Evolutionary conservation across 2,329 filamentous ascomycete species (phyloP).

Genomic region (Aspergillus cejpii): DNA sequence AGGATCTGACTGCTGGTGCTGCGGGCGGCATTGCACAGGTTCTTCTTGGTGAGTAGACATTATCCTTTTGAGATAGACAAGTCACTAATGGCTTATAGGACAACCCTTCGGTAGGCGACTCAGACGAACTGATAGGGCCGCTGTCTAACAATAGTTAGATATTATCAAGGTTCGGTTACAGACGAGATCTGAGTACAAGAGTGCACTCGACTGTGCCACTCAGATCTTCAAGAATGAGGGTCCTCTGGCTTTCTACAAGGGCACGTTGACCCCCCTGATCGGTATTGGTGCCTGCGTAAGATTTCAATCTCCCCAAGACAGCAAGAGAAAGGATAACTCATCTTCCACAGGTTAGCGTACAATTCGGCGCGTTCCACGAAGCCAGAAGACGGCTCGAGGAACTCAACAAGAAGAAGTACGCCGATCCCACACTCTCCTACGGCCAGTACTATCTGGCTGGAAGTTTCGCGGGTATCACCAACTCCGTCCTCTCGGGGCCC

Average conservation of each 20-base stretch:
- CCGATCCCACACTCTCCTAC: constrained; percentile 58
- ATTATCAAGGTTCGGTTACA: constrained; percentile 97
- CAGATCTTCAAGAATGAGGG: constrained; percentile 86
- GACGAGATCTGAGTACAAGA: constrained; percentile 73
- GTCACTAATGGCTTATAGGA: constrained; percentile 42
- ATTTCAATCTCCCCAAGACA: constrained; percentile 6
- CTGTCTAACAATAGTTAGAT: constrained; percentile 47
- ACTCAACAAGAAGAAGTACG: constrained; percentile 52
- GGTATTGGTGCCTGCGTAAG: constrained; percentile 90
- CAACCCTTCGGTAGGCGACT: constrained; percentile 57
- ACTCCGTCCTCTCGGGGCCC: constrained; percentile 78
- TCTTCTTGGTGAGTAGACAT: constrained; percentile 63
- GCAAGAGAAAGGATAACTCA: not conserved
- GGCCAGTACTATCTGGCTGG: constrained; percentile 83
- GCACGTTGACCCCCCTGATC: constrained; percentile 86
- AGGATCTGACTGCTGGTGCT: constrained; percentile 87
- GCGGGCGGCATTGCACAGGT: constrained; percentile 91
- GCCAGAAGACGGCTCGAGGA: constrained; percentile 80
- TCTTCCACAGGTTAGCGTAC: constrained; percentile 61
- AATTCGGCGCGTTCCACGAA: constrained; percentile 95
- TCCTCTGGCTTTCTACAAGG: constrained; percentile 92
- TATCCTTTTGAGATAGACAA: not conserved
- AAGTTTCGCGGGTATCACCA: constrained; percentile 86
- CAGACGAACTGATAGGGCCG: not conserved
- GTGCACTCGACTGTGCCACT: constrained; percentile 70